Percentiles rank a stretch among this genome's conserved stretches.
Conservation (phyloP, 768 basidiomycete genomes). For the Myochromella boudieri region DNA sequence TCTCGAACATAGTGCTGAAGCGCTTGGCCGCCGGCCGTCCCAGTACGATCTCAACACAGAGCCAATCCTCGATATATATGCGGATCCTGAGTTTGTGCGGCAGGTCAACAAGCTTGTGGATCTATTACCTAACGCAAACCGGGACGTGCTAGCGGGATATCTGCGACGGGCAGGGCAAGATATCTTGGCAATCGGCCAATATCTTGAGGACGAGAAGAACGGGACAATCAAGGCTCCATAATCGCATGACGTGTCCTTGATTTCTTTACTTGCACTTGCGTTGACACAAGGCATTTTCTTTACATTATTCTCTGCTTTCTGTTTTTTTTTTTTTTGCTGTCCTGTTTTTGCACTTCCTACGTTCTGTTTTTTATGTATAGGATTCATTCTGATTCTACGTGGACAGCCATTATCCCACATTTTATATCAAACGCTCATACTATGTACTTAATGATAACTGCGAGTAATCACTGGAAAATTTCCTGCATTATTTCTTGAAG, state of each 20-base stretch:
- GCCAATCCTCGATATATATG: slow-evolving; percentile 32
- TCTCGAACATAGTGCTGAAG: slow-evolving; percentile 25
- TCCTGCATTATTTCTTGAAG: slow-evolving; percentile 9
- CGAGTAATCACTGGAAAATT: slow-evolving; percentile 1
- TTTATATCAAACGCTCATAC: slow-evolving; percentile 3
- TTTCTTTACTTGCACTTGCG: slow-evolving; percentile 8
- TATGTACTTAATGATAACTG: slow-evolving; percentile 12
- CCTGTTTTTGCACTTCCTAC: slow-evolving; percentile 7
- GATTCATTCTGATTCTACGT: slow-evolving; percentile 1
- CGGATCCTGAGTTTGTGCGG: slow-evolving; percentile 55
- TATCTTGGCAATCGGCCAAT: slow-evolving; percentile 84
- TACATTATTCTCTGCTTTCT: neutral
- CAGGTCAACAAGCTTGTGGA: slow-evolving; percentile 74
- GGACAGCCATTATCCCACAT: neutral
- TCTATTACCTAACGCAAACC: slow-evolving; percentile 73
- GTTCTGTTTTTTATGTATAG: slow-evolving; percentile 3
- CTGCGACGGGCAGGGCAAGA: slow-evolving; percentile 74
- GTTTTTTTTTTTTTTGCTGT: slow-evolving; percentile 1
- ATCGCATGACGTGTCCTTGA: slow-evolving; percentile 21
- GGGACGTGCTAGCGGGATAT: slow-evolving; percentile 66
- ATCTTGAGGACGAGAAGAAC: slow-evolving; percentile 82
- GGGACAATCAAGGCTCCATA: slow-evolving; percentile 44
- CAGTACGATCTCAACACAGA: slow-evolving; percentile 33
- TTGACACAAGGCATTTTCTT: neutral
- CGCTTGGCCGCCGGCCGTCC: slow-evolving; percentile 38